Conservation (phyloP, 805 yeast species). For the Pichia manshurica region DNA sequence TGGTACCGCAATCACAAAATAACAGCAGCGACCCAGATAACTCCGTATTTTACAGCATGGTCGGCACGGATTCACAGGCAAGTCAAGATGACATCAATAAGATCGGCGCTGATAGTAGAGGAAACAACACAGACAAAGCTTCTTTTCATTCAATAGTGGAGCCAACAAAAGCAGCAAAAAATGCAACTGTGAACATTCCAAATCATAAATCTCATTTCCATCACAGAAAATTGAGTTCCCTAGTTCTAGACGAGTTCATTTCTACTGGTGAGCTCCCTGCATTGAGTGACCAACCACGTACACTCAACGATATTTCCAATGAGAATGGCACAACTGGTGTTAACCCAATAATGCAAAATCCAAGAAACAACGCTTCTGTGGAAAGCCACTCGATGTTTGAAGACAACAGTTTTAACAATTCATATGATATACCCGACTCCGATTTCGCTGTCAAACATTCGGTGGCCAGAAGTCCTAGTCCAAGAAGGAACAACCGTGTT, state of each 20-base stretch:
- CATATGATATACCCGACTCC: constrained; percentile 14
- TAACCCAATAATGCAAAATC: not conserved
- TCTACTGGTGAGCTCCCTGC: constrained; percentile 21
- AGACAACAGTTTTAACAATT: constrained; percentile 5
- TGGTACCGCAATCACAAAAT: not conserved
- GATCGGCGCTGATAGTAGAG: not conserved
- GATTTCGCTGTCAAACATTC: constrained; percentile 5
- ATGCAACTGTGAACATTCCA: constrained; percentile 9
- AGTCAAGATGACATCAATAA: not conserved
- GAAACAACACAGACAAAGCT: not conserved
- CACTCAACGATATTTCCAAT: not conserved
- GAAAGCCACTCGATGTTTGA: constrained; percentile 23
- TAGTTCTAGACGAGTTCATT: constrained; percentile 26
- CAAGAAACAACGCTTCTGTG: not conserved
- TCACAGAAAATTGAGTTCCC: constrained; percentile 22
- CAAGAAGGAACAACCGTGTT: not conserved
- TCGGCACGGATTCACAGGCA: not conserved
- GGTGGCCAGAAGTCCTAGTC: constrained; percentile 9
- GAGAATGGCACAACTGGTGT: not conserved
- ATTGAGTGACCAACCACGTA: constrained; percentile 12
- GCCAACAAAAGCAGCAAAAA: constrained; percentile 20
- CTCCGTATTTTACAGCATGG: not conserved
- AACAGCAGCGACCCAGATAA: not conserved
- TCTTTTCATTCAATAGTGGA: constrained; percentile 18
- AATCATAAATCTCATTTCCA: constrained; percentile 18